phyloP scores from a whole-genome alignment of 768 basidiomycete genomes.

The Serendipita sp. region DNA sequence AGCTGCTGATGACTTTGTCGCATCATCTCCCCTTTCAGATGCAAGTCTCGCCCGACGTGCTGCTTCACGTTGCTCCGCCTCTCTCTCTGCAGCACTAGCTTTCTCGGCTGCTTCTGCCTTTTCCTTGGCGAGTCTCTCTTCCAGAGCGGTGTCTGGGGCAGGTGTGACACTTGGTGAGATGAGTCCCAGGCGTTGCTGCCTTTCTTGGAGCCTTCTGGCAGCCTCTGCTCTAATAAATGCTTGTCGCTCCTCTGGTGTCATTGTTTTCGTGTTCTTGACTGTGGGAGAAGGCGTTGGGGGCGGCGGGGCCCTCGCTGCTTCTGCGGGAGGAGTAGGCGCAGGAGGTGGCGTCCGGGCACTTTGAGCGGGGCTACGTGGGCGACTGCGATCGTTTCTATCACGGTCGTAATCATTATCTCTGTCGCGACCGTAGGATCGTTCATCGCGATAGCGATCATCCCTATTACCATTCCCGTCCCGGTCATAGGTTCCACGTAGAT shows the following conservation, averaged over 20 bases:
- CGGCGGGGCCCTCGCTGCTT: slow-evolving; percentile 17
- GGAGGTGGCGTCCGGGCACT: slow-evolving; percentile 27
- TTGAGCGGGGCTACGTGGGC: slow-evolving; percentile 22
- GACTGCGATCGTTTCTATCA: slow-evolving; percentile 13
- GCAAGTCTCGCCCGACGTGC: slow-evolving; percentile 37
- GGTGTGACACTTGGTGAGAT: slow-evolving; percentile 13
- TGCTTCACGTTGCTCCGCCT: slow-evolving; percentile 66
- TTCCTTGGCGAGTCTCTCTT: slow-evolving; percentile 71
- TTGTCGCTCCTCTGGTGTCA: slow-evolving; percentile 72
- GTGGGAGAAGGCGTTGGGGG: slow-evolving; percentile 33
- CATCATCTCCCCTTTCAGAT: slow-evolving; percentile 55
- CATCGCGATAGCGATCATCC: slow-evolving; percentile 12
- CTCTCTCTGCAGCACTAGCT: slow-evolving; percentile 56
- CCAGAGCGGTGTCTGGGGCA: slow-evolving; percentile 59
- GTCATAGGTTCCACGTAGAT: slow-evolving; percentile 22
- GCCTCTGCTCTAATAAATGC: slow-evolving; percentile 70
- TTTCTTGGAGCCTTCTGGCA: slow-evolving; percentile 63
- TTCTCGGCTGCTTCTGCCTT: slow-evolving; percentile 87
- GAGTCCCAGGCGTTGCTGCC: slow-evolving; percentile 75
- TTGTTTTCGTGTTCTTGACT: slow-evolving; percentile 33
- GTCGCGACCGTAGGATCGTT: slow-evolving; percentile 12
- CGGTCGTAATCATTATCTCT: neutral
- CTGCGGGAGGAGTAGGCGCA: slow-evolving; percentile 36
- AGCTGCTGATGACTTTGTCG: slow-evolving; percentile 17
- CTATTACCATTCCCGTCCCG: slow-evolving; percentile 22